Evolutionary conservation across 352 stramenopile species (phyloP).

Genomic region (Pythium rhizo-oryzae): DNA sequence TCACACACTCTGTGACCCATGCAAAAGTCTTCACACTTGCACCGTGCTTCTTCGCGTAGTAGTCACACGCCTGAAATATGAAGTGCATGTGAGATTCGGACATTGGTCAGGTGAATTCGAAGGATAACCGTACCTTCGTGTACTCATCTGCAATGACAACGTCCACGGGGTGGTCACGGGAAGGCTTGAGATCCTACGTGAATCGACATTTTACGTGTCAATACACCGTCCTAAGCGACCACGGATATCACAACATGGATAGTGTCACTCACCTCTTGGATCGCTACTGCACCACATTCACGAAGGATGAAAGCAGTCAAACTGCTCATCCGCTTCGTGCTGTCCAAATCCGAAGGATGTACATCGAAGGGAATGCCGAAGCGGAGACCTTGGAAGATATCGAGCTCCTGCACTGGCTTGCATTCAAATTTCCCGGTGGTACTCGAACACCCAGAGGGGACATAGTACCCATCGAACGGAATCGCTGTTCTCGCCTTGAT

Average conservation of each 20-base stretch:
- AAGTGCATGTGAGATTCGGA: neutral
- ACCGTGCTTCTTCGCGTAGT: constrained; percentile 43
- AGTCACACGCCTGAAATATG: constrained; percentile 52
- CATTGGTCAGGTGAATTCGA: neutral
- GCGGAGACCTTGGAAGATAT: constrained; percentile 58
- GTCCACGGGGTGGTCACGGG: constrained; percentile 45
- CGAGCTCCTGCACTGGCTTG: constrained; percentile 37
- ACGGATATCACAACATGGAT: neutral
- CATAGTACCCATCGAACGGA: constrained; percentile 69
- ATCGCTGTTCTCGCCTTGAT: constrained; percentile 49
- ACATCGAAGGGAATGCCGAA: constrained; percentile 73
- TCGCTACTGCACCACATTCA: constrained; percentile 55
- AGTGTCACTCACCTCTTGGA: constrained; percentile 68
- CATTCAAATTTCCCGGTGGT: constrained; percentile 72
- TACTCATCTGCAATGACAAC: constrained; percentile 71
- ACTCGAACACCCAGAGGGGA: constrained; percentile 69
- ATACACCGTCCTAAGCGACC: neutral
- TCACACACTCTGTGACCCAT: constrained; percentile 83
- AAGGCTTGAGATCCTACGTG: constrained; percentile 50
- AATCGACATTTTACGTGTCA: constrained; percentile 1
- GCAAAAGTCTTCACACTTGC: constrained; percentile 62
- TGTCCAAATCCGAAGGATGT: constrained; percentile 29
- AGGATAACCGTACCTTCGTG: constrained; percentile 50
- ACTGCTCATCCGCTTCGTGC: constrained; percentile 44
- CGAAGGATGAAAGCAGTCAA: constrained; percentile 65